phyloP scores from a whole-genome alignment of 2,329 filamentous ascomycete genomes.

The Chaetomiaceae sp. region DNA sequence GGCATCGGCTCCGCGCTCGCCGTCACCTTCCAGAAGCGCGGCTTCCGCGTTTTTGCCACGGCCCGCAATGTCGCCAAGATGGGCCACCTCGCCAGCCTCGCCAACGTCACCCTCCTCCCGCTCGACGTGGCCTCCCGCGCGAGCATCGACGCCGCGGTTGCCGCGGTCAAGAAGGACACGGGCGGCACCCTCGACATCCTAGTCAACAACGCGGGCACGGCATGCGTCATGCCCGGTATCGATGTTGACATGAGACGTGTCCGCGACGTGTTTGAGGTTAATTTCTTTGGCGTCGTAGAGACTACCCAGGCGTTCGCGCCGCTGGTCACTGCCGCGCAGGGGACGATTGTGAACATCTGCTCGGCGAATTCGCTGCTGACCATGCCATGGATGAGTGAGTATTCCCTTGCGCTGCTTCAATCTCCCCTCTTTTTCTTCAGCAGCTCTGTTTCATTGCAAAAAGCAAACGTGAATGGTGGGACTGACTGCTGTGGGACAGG shows the following conservation, averaged over 20 bases:
- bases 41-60: not conserved
- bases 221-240: not conserved
- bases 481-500: too few species aligned
- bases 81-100: not conserved
- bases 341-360: not conserved
- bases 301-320: not conserved
- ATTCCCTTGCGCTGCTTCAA: too few species aligned
- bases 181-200: not conserved
- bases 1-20: not conserved
- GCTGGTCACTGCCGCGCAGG: not conserved
- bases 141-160: not conserved
- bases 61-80: not conserved
- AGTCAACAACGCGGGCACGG: not conserved
- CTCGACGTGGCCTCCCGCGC: not conserved
- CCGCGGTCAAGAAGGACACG: not conserved
- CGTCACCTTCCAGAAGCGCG: not conserved
- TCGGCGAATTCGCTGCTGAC: not conserved
- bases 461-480: too few species aligned
- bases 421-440: too few species aligned
- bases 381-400: too few species aligned
- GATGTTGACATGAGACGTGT: not conserved
- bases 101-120: not conserved
- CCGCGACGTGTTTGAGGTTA: not conserved
- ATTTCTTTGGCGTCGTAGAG: not conserved
- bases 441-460: too few species aligned